Conservation (phyloP, 768 basidiomycete genomes). For the Calvatia gigantea region DNA sequence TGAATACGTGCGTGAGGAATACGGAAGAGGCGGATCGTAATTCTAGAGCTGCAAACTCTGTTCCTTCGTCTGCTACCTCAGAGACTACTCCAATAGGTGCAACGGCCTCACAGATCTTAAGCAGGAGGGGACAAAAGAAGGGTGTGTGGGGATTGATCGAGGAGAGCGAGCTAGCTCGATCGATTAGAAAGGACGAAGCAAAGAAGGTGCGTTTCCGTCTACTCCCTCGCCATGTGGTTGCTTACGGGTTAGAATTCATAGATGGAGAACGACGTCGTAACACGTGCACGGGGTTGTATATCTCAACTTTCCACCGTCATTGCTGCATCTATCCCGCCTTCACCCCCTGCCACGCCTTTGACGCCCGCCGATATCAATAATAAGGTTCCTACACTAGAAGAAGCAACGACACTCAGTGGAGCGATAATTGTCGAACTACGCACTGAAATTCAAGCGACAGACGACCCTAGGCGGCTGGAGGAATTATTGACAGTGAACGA, state of each 20-base stretch:
- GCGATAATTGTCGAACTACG: slow-evolving; percentile 51
- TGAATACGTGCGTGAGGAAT: slow-evolving; percentile 88
- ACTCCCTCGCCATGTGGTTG: neutral
- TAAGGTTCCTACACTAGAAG: slow-evolving; percentile 19
- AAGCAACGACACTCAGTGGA: slow-evolving; percentile 44
- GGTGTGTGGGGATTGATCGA: slow-evolving; percentile 86
- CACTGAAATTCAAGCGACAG: slow-evolving; percentile 48
- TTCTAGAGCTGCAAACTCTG: slow-evolving; percentile 25
- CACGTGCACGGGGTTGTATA: slow-evolving; percentile 43
- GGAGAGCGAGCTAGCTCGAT: slow-evolving; percentile 76
- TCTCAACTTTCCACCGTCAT: slow-evolving; percentile 33
- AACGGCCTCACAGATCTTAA: slow-evolving; percentile 18
- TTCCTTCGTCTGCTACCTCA: neutral
- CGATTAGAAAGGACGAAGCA: slow-evolving; percentile 56
- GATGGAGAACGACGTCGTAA: slow-evolving; percentile 43
- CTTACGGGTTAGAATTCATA: slow-evolving; percentile 20
- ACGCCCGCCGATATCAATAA: slow-evolving; percentile 4
- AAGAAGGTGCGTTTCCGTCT: slow-evolving; percentile 37
- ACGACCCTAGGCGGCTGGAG: slow-evolving; percentile 59
- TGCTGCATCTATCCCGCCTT: slow-evolving; percentile 14
- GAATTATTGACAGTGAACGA: slow-evolving; percentile 75
- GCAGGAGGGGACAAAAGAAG: slow-evolving; percentile 56
- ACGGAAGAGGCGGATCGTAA: slow-evolving; percentile 78
- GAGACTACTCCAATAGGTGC: neutral
- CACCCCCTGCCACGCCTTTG: slow-evolving; percentile 11